Evolutionary conservation across 805 yeast genomes (phyloP).

Genomic region (Torulaspora maleeae): DNA sequence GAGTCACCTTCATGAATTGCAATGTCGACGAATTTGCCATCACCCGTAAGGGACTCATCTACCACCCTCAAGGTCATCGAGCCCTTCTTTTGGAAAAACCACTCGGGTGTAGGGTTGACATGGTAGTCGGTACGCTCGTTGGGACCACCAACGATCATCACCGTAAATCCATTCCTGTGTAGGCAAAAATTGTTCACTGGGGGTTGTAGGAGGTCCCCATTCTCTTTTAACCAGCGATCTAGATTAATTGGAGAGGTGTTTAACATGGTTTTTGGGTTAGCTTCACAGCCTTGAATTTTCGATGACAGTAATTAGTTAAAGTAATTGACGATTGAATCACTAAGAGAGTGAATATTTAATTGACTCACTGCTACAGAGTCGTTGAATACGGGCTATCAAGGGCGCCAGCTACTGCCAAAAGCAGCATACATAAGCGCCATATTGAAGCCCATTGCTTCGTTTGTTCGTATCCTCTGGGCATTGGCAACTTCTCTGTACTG

Average conservation of each 20-base stretch:
- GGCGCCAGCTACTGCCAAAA: too few relatives aligned
- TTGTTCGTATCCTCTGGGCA: too few relatives aligned
- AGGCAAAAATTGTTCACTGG: constrained; percentile 90
- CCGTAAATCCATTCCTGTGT: constrained; percentile 87
- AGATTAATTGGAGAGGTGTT: constrained; percentile 60
- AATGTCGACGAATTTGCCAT: constrained; percentile 69
- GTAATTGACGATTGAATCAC: background rate
- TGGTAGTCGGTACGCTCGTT: constrained; percentile 92
- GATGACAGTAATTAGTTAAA: background rate
- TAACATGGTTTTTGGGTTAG: constrained; percentile 13
- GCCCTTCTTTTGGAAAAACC: constrained; percentile 86
- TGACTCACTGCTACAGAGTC: background rate
- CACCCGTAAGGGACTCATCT: constrained; percentile 39
- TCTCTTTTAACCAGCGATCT: constrained; percentile 74
- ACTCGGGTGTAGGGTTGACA: constrained; percentile 90
- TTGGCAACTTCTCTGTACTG: too few relatives aligned
- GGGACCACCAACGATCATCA: constrained; percentile 96
- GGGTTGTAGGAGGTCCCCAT: constrained; percentile 71
- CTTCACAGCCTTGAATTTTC: background rate
- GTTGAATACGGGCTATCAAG: background rate
- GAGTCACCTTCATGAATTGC: constrained; percentile 80
- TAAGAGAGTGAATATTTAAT: background rate
- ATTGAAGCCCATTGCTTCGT: too few relatives aligned
- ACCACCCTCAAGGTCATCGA: constrained; percentile 80
- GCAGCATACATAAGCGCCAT: too few relatives aligned